These are phyloP conservation scores for Leishmania aethiopica DNA, from an alignment of 208 protist genomes.

Conservation along the genomic window DNA sequence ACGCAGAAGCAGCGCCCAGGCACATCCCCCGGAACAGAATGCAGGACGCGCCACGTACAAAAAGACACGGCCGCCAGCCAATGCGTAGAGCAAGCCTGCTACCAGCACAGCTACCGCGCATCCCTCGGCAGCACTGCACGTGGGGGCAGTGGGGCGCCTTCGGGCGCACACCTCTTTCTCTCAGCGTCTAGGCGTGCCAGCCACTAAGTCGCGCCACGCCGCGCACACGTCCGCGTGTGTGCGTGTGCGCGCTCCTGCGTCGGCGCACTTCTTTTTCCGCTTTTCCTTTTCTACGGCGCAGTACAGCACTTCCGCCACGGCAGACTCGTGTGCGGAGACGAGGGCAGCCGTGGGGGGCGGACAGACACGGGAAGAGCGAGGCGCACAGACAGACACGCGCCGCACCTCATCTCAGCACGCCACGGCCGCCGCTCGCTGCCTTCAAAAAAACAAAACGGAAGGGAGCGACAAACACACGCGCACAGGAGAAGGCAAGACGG, in stretches of 20 bases:
- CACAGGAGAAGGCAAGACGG: neutral
- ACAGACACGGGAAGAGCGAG: neutral
- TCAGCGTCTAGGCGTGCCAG: neutral
- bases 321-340: neutral
- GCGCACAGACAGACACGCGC: neutral
- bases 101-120: neutral
- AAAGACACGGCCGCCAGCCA: too few species aligned
- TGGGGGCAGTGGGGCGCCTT: neutral
- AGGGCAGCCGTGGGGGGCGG: neutral
- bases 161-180: neutral
- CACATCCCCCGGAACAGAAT: too few species aligned
- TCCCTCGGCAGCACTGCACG: too few species aligned
- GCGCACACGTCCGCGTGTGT: neutral
- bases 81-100: neutral
- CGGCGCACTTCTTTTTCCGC: neutral
- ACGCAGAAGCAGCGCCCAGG: too few species aligned
- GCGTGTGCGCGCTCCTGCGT: neutral
- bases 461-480: too few species aligned
- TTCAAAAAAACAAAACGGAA: neutral
- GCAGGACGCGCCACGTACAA: too few species aligned
- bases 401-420: neutral
- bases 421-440: neutral
- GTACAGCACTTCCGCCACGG: neutral
- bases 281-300: neutral
- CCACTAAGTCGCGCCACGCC: neutral